Evolutionary conservation across 345 rosid species (phyloP).

Genomic region (Murraya paniculata): DNA sequence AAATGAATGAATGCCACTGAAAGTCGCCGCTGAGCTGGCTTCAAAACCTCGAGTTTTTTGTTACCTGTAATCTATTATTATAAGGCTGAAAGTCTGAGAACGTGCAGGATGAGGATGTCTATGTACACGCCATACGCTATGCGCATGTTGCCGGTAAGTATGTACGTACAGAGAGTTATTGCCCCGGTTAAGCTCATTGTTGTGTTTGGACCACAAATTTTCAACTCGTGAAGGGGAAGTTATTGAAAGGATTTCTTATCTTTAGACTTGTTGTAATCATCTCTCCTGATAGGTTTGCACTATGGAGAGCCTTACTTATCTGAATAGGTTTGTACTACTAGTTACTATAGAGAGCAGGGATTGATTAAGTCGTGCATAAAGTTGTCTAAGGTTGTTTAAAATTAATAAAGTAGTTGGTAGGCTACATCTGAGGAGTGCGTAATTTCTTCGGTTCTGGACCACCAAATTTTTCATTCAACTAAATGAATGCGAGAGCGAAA

Average conservation of each 20-base stretch:
- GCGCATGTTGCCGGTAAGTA: not conserved
- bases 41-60: not conserved
- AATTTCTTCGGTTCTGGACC: not conserved
- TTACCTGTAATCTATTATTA: no score
- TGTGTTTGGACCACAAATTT: constrained; percentile 1
- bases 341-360: not conserved
- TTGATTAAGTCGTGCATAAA: not conserved
- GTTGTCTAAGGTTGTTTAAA: not conserved
- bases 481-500: not conserved
- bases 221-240: not conserved
- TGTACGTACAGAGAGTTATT: not conserved
- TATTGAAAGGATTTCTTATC: not conserved
- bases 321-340: not conserved
- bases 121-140: not conserved
- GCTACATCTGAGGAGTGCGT: not conserved
- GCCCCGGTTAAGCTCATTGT: not conserved
- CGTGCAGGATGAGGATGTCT: not conserved
- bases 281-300: not conserved
- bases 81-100: not conserved
- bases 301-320: not conserved
- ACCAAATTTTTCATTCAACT: not conserved
- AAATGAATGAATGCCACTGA: not conserved
- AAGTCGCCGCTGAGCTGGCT: not conserved
- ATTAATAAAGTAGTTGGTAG: not conserved
- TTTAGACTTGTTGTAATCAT: not conserved